A percentile compares a stretch with the other conserved stretches of the same genome.
Conservation (phyloP, 169 alveolate species). For the Plasmodium vivax region DNA sequence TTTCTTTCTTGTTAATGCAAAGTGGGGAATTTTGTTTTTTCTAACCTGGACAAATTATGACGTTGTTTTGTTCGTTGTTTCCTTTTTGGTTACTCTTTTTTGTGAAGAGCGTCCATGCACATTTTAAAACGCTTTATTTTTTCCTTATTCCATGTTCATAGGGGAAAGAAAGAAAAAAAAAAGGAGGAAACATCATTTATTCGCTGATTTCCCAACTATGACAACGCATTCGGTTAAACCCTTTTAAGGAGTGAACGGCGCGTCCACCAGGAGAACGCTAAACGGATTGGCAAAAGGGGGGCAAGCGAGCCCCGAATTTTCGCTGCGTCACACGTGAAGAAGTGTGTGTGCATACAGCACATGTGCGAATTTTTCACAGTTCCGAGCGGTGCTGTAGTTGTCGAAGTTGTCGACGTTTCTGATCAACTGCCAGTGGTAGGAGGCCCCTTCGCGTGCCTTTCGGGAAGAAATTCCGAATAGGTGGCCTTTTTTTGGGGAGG, state of each 20-base stretch:
- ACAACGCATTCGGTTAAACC: background rate
- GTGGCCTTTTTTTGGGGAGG: background rate
- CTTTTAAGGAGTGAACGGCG: background rate
- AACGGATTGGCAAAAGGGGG: background rate
- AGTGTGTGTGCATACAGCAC: background rate
- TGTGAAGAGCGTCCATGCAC: conserved; percentile 14
- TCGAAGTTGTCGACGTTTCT: background rate
- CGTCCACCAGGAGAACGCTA: background rate
- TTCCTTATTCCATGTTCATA: conserved; percentile 16
- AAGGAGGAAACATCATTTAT: background rate
- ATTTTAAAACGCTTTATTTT: conserved; percentile 5
- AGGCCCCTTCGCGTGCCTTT: background rate
- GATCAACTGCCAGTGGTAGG: background rate
- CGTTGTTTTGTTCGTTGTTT: background rate
- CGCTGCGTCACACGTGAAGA: background rate
- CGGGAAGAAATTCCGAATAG: background rate
- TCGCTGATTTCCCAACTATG: background rate
- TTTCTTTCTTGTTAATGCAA: too few species aligned
- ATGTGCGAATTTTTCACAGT: background rate
- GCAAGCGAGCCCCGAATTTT: background rate
- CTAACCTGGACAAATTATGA: background rate
- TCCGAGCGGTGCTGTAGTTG: background rate
- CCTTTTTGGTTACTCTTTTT: background rate
- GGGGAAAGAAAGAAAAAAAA: conserved; percentile 6
- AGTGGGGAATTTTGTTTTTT: too few species aligned